Percentiles rank a stretch among this genome's conserved stretches.
Conservation (phyloP, 306 rosid genomes). For the Castanea mollissima region DNA sequence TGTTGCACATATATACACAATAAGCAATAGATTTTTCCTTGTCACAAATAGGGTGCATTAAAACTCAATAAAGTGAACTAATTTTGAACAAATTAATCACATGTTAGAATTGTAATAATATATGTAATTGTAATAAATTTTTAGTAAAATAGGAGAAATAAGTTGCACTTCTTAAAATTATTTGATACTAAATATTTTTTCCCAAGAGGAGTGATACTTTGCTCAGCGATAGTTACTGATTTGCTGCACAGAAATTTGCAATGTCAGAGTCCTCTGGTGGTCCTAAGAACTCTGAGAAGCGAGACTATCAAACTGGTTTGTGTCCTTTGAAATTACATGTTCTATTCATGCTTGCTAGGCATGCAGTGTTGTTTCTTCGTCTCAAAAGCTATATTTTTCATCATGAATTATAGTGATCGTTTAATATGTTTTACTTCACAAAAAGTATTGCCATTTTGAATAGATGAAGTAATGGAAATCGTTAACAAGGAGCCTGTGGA, state of each 20-base stretch:
- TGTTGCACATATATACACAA: no score
- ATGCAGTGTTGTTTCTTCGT: not conserved
- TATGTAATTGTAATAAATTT: no score
- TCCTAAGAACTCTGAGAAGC: slow-evolving; percentile 8
- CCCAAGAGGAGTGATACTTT: no score
- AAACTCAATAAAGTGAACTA: no score
- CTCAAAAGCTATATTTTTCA: not conserved
- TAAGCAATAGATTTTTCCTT: no score
- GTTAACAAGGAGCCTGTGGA: slow-evolving; percentile 30
- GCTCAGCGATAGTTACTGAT: no score
- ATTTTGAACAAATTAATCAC: no score
- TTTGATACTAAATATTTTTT: no score
- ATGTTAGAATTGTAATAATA: no score
- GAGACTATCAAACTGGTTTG: slow-evolving; percentile 7
- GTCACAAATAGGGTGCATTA: no score
- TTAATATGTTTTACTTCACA: not conserved
- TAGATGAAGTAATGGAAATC: slow-evolving; percentile 28
- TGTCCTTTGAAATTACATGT: not conserved
- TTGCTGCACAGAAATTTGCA: not conserved
- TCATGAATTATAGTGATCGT: not conserved
- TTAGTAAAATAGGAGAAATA: no score
- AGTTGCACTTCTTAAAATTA: no score
- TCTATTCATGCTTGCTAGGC: not conserved
- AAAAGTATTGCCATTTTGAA: slow-evolving; percentile 12
- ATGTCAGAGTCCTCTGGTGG: slow-evolving; percentile 1